Base-by-base conservation (phyloP, 352 stramenopile species). In the Sclerospora graminicola region DNA sequence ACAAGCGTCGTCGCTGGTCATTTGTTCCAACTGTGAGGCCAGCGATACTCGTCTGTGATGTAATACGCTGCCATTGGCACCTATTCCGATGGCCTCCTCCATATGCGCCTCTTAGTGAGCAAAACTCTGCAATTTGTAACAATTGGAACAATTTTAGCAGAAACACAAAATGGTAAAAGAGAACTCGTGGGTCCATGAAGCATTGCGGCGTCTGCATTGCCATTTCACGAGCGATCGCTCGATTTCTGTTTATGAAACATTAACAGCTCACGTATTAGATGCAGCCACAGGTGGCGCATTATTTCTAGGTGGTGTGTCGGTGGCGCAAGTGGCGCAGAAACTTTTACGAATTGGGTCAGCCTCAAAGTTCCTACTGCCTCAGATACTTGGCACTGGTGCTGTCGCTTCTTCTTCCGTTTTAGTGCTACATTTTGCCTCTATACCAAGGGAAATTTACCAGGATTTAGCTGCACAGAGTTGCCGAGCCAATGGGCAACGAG, bases 391-490 rank as follows among this genome's bases (percentile, higher is more conserved):
- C 5, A 42, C 43, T 15, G 54, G 53, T 8, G 68, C 68, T 0
- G 69, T 85, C 28, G 66, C 60, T 18, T 54, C 65, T 2, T 85
- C 71, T 1, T 82, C 71, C 0, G 58, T 59, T 2, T 32, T 57
- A 28, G 60, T 58, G 23, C 48, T 76, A 36, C 70, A 76, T 30
- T 82, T 72, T 32, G 68, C 67, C 5, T 81, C 69, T 5, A 48
- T 77, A 4, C 66, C 69, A 15, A 48, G 66, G 0, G 65, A 79
- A 21, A 41, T 73, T 2, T 69, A 61, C 14, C 64, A 73, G 36
- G 42, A 64, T 6, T 14, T 68, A 8, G 46, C 49, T 7, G 44
- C 33, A 4, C 41, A 60, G 41, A 63, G 44, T 31, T 55, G 46
- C 14, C 45, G 37, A 6, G 23, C 27, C 9, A 50, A 44, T 14